These are phyloP conservation scores for Ganoderma sinense DNA, from an alignment of 1,284 basidiomycete genomes.

Conservation along the genomic window DNA sequence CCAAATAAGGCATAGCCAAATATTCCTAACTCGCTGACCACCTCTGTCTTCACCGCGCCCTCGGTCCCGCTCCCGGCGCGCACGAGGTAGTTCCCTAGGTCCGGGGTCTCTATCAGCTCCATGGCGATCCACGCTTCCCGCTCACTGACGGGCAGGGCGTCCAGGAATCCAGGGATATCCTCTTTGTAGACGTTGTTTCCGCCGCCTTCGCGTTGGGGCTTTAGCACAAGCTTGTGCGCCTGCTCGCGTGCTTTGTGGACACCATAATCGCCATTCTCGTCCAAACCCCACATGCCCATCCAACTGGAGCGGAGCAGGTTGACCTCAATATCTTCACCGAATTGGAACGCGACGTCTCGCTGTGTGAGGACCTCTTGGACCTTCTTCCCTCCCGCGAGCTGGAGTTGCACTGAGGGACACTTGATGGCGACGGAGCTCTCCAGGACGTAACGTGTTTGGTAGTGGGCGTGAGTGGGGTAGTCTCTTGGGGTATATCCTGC, in stretches of 20 bases:
- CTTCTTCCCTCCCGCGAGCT: conserved; percentile 96
- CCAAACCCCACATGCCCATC: conserved; percentile 48
- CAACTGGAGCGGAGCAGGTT: conserved; percentile 45
- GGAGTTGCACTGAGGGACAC: conserved; percentile 90
- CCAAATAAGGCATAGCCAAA: conserved; percentile 89
- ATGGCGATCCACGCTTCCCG: conserved; percentile 92
- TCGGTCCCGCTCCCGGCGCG: conserved; percentile 52
- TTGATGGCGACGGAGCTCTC: conserved; percentile 90
- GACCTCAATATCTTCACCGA: conserved; percentile 55
- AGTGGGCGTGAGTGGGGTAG: conserved; percentile 69
- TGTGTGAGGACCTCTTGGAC: conserved; percentile 91
- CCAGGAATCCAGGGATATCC: conserved; percentile 84
- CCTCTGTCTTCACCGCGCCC: conserved; percentile 62
- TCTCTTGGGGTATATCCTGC: conserved; percentile 87
- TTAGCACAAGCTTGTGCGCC: conserved; percentile 79
- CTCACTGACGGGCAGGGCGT: conserved; percentile 61
- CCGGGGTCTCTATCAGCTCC: conserved; percentile 87
- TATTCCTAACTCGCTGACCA: conserved; percentile 92
- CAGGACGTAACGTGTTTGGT: conserved; percentile 77
- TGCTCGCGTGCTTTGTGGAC: conserved; percentile 81
- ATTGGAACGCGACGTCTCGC: conserved; percentile 77
- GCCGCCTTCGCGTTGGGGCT: conserved; percentile 97
- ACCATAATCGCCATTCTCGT: conserved; percentile 61
- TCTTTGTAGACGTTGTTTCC: conserved; percentile 95
- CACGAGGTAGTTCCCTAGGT: conserved; percentile 76